Conservation (phyloP, 1,284 basidiomycete species). For the Gymnopus androsaceus region DNA sequence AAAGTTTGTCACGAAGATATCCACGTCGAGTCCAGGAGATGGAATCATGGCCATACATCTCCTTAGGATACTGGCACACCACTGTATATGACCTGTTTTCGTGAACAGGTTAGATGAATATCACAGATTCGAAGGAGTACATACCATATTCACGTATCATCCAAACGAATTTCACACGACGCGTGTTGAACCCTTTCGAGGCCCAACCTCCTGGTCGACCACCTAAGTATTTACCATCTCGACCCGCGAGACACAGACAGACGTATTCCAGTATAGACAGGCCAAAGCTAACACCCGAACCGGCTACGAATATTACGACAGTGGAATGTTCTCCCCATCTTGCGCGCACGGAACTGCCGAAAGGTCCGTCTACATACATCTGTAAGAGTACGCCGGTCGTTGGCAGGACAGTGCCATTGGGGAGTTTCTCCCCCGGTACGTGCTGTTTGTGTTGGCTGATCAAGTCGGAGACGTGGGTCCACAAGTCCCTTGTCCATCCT, state of each 20-base stretch:
- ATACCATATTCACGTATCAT: conserved; percentile 82
- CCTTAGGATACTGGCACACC: conserved; percentile 75
- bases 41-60: conserved; percentile 69
- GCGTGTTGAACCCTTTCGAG: conserved; percentile 48
- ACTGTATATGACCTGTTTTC: conserved; percentile 74
- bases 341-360: conserved; percentile 72
- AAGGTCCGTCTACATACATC: conserved; percentile 75
- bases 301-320: conserved; percentile 75
- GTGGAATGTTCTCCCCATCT: conserved; percentile 68
- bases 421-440: conserved; percentile 36
- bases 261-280: conserved; percentile 73
- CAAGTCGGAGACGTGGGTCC: conserved; percentile 52
- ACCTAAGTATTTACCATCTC: conserved; percentile 49
- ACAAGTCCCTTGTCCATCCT: conserved; percentile 78
- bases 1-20: conserved; percentile 80
- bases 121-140: too few relatives aligned
- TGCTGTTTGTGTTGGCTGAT: conserved; percentile 31
- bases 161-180: conserved; percentile 81
- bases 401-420: conserved; percentile 34
- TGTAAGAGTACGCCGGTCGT: conserved; percentile 59
- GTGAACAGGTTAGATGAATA: neutral
- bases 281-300: conserved; percentile 81
- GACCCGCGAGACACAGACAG: conserved; percentile 61
- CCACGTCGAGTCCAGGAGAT: conserved; percentile 62
- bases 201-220: conserved; percentile 46